These are phyloP conservation scores for Podila minutissima DNA, from an alignment of 192 early-diverging fungal genomes.

Conservation along the genomic window DNA sequence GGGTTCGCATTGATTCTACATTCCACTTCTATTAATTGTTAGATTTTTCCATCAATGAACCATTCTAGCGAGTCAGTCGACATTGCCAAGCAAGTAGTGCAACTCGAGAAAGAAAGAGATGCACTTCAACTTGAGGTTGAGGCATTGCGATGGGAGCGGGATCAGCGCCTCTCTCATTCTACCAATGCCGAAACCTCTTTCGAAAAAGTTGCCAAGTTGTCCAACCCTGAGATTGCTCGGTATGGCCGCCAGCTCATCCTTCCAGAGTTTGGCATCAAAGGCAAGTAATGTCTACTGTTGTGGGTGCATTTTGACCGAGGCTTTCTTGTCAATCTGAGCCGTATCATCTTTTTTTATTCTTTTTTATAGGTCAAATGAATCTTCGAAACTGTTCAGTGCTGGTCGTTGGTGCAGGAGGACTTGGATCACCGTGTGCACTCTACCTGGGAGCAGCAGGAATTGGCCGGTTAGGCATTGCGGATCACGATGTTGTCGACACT, in stretches of 20 bases:
- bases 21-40: no score
- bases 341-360: not conserved
- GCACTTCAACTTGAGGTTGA: slow-evolving; percentile 19
- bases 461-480: slow-evolving; percentile 86
- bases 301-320: not conserved
- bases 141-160: slow-evolving; percentile 23
- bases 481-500: slow-evolving; percentile 90
- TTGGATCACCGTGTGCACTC: slow-evolving; percentile 87
- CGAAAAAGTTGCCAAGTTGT: slow-evolving; percentile 52
- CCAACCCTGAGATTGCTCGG: slow-evolving; percentile 78
- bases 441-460: slow-evolving; percentile 93
- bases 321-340: not conserved
- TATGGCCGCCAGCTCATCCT: slow-evolving; percentile 91
- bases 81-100: no score
- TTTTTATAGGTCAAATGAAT: slow-evolving; percentile 73
- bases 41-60: no score
- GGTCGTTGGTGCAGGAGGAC: slow-evolving; percentile 94
- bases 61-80: no score
- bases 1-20: no score
- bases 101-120: slow-evolving; percentile 18
- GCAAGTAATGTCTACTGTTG: slow-evolving; percentile 42
- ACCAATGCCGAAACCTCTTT: slow-evolving; percentile 2
- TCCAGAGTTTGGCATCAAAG: slow-evolving; percentile 75
- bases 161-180: not conserved
- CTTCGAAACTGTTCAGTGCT: slow-evolving; percentile 80